Conservation (phyloP, 140 eudicot species). For the Senecio squalidus region DNA sequence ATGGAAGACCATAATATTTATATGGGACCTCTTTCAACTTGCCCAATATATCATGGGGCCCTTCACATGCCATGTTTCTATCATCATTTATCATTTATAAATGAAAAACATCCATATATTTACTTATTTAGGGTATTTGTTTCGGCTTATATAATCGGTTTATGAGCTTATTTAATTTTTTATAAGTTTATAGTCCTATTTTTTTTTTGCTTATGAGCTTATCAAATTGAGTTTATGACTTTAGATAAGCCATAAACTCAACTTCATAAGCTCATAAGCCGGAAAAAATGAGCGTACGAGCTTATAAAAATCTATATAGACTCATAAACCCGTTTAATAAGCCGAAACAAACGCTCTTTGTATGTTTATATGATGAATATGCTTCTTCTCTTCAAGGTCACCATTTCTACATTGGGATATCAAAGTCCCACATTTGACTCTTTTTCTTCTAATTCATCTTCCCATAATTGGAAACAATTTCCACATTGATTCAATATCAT, state of each 20-base stretch:
- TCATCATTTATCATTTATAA: neutral
- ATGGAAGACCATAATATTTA: slow-evolving; percentile 12
- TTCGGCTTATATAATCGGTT: too few species aligned
- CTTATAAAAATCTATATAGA: too few species aligned
- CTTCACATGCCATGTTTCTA: slow-evolving; percentile 24
- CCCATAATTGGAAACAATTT: slow-evolving; percentile 13
- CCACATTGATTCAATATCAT: neutral
- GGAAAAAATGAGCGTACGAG: too few species aligned
- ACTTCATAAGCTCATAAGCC: too few species aligned
- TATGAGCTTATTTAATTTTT: too few species aligned
- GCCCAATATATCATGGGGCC: slow-evolving; percentile 24
- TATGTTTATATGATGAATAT: neutral
- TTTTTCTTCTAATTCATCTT: neutral
- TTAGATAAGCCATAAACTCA: too few species aligned
- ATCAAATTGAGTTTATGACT: too few species aligned
- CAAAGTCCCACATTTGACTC: slow-evolving; percentile 19
- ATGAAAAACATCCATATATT: neutral
- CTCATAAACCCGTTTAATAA: too few species aligned
- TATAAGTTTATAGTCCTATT: too few species aligned
- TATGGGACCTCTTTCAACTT: slow-evolving; percentile 27
- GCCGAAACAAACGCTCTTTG: neutral
- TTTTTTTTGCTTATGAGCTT: too few species aligned
- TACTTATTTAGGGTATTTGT: too few species aligned
- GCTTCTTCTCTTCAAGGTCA: neutral
- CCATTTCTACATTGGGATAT: slow-evolving; percentile 17